These are phyloP conservation scores for Aristolochia californica DNA, from an alignment of 164 flowering plant genomes.

Conservation along the genomic window DNA sequence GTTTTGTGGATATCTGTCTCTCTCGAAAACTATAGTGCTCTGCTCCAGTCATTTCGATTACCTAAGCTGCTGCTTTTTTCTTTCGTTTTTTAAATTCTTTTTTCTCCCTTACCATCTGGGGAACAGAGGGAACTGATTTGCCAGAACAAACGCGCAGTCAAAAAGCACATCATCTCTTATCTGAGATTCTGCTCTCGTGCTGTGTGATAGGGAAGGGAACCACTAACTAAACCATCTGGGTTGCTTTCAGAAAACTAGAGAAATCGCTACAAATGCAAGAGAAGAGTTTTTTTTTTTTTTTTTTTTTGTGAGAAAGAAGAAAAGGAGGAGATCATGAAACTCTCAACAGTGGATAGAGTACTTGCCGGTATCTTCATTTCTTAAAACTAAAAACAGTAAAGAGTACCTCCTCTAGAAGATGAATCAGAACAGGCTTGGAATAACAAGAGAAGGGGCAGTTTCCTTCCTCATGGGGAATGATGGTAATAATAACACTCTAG, in stretches of 20 bases:
- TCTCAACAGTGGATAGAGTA: background rate
- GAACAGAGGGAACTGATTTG: slow-evolving; percentile 15
- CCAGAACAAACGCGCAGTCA: slow-evolving; percentile 17
- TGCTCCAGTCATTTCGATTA: slow-evolving; percentile 8
- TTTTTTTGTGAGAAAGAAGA: background rate
- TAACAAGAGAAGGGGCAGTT: background rate
- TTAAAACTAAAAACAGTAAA: background rate
- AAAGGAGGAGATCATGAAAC: slow-evolving; percentile 3
- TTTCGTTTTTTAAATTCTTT: slow-evolving; percentile 5
- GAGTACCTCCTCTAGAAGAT: background rate
- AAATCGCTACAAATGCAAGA: background rate
- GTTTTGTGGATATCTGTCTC: slow-evolving; percentile 23
- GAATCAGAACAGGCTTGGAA: background rate
- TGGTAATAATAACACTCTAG: background rate
- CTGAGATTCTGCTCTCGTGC: slow-evolving; percentile 53
- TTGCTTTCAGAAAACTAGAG: slow-evolving; percentile 16
- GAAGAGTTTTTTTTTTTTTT: background rate
- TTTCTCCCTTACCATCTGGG: slow-evolving; percentile 8
- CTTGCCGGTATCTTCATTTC: slow-evolving; percentile 3
- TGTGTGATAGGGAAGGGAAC: slow-evolving; percentile 31
- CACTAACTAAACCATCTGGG: slow-evolving; percentile 33
- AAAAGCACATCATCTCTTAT: slow-evolving; percentile 37
- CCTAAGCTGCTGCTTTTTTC: slow-evolving; percentile 6
- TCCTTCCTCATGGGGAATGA: background rate
- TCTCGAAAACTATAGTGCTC: slow-evolving; percentile 18